Base-by-base conservation (phyloP, 2,329 filamentous ascomycete species). In the Pseudopithomyces chartarum region DNA sequence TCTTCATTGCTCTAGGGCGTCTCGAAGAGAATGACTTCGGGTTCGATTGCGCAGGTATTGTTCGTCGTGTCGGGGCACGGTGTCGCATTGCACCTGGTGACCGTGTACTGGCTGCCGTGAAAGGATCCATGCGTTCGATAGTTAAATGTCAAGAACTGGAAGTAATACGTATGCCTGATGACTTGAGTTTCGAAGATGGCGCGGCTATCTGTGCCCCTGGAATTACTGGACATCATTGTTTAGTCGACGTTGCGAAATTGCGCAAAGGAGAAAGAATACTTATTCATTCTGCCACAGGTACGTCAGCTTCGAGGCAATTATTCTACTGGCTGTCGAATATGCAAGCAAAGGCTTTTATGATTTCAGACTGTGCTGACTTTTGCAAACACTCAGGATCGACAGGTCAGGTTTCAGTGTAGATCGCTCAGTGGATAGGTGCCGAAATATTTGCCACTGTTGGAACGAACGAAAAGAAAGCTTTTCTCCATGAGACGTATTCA, bases 261-360 rank as follows among this genome's bases (percentile, higher is more conserved):
- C 6, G 23, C 17, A 38, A 54, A 26, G 74, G 70, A 10, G 64
- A 77, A 46, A 66, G 50, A 3, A 38, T 70, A 12, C 57, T 72
- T 1, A 65, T 71, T 19, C 67, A 69, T 39, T 34, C 62, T 4
- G 69, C 66, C 1, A 26, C 64, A 10, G 56, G 56, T 7, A 68
- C 36, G 8, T n/a, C n/a, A n/a, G n/a, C n/a, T n/a, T n/a, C n/a
- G n/a, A n/a, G n/a, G n/a, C n/a, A n/a, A n/a, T n/a, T n/a, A n/a
- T n/a, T n/a, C n/a, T n/a, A n/a, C n/a, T n/a, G n/a, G n/a, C n/a
- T n/a, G n/a, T n/a, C n/a, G n/a, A n/a, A n/a, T n/a, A n/a, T n/a
- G n/a, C n/a, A n/a, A n/a, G n/a, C n/a, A n/a, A n/a, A n/a, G n/a
- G n/a, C n/a, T n/a, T n/a, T n/a, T n/a, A n/a, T n/a, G n/a, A n/a